A percentile compares a stretch with the other conserved stretches of the same genome.
Conservation (phyloP, 2,329 filamentous ascomycete species). For the Penicillium digitatum region DNA sequence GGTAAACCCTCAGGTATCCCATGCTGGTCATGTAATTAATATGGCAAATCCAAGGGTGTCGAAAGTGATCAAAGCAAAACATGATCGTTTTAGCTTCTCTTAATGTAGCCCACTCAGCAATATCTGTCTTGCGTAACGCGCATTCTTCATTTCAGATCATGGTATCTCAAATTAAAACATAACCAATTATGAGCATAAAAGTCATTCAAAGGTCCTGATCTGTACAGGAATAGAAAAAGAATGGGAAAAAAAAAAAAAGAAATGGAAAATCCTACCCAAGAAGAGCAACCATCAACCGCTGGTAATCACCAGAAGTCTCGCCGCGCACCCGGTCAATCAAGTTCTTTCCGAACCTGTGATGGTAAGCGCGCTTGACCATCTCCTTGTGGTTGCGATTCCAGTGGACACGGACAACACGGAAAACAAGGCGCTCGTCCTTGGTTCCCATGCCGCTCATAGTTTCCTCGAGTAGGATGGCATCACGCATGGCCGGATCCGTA, state of each 20-base stretch:
- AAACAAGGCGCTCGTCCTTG: slow-evolving; percentile 74
- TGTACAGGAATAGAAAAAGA: slow-evolving; percentile 2
- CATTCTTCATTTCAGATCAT: slow-evolving; percentile 2
- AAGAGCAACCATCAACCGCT: slow-evolving; percentile 68
- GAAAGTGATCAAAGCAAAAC: not conserved
- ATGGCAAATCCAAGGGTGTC: not conserved
- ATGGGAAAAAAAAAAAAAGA: not conserved
- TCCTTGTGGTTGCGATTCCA: slow-evolving; percentile 75
- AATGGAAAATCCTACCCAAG: slow-evolving; percentile 36
- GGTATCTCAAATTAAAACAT: not conserved
- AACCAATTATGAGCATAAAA: not conserved
- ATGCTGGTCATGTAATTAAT: not conserved
- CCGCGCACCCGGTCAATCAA: slow-evolving; percentile 67
- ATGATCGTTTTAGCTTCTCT: not conserved
- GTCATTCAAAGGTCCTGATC: not conserved
- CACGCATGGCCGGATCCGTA: slow-evolving; percentile 75
- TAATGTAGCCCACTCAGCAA: not conserved
- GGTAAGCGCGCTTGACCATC: slow-evolving; percentile 74
- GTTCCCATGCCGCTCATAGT: slow-evolving; percentile 85
- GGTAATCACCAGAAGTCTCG: slow-evolving; percentile 83
- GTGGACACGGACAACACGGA: slow-evolving; percentile 73
- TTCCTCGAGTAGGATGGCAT: slow-evolving; percentile 77
- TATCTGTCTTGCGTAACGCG: not conserved
- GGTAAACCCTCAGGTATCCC: not conserved
- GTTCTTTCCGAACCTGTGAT: slow-evolving; percentile 64